Base-by-base conservation (phyloP, 2,329 filamentous ascomycete species). In the Graphilbum sp. region DNA sequence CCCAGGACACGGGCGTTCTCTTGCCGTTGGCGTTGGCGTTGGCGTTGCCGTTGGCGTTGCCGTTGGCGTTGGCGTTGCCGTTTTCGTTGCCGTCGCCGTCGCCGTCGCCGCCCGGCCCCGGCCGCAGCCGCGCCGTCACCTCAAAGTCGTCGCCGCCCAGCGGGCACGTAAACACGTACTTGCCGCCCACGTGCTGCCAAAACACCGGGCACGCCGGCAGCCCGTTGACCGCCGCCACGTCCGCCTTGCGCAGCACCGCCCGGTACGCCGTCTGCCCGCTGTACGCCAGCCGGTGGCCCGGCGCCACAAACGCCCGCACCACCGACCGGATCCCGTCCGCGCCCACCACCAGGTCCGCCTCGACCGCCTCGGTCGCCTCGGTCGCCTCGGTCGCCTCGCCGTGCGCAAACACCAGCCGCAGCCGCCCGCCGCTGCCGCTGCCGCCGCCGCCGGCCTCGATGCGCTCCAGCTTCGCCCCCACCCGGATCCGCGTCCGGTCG, bases 301-400 rank as follows among this genome's bases (percentile, higher is more conserved):
- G 58, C 31, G 62, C 63, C 0, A 58, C 50, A n/a, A 53, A 48
- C 8, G 25, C 13, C 42, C 45, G 45, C 60, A 5, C 38, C 3
- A 46, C 40, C 2, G 64, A 68, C 40, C 64, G 59, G 37, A 69
- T 69, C 3, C 67, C 64, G 46, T 72, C 64, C 5, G 63, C 67
- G 0, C 66, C 67, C 2, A 72, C 56, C 1, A 70, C 55, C 0
- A 71, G 47, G 43, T 68, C 65, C 3, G 58, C 58, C 15, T 55
- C 49, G 3, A 56, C 57, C 1, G 34, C 37, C 5, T 46, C 47
- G 4, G n/a, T n/a, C n/a, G n/a, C n/a, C n/a, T n/a, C n/a, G n/a
- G n/a, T n/a, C n/a, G n/a, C n/a, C n/a, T 55, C 49, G 3, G 56
- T 57, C 1, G 34, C 37, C 5, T 46, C 47, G 4, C 59, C 58